Evolutionary conservation across 108 stramenopile species (phyloP).

Genomic region (Aurantiochytrium sp.): DNA sequence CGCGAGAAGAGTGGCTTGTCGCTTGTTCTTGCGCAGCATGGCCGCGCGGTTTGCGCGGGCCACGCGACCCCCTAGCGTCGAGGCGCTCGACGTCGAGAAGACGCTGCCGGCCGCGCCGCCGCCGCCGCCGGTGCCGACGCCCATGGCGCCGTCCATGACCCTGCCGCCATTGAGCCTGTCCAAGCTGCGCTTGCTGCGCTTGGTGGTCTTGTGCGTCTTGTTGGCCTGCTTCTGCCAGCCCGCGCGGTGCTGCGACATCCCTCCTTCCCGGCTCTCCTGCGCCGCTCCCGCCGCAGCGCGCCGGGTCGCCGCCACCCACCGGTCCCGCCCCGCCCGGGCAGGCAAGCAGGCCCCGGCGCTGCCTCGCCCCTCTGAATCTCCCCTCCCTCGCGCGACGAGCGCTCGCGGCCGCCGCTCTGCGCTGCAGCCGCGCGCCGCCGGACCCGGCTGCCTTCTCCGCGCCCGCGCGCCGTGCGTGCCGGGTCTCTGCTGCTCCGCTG

Average conservation of each 20-base stretch:
- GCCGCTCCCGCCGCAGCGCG: too few species aligned
- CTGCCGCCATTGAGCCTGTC: background rate
- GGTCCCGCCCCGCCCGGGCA: too few species aligned
- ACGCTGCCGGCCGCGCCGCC: background rate
- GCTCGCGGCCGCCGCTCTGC: too few species aligned
- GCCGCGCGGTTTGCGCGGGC: conserved; percentile 39
- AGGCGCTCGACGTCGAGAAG: background rate
- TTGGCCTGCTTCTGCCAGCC: conserved; percentile 45
- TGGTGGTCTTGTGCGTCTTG: conserved; percentile 38
- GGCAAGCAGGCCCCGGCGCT: too few species aligned
- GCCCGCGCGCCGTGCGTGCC: too few species aligned
- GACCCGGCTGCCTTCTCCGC: too few species aligned
- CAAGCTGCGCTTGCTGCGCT: background rate
- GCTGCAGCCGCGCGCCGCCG: too few species aligned
- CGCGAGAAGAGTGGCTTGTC: conserved; percentile 35
- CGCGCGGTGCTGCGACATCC: conserved; percentile 29
- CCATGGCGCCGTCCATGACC: background rate
- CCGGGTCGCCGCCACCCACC: too few species aligned
- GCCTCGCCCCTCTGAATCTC: too few species aligned
- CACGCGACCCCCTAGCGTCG: conserved; percentile 27
- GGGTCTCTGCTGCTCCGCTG: too few species aligned
- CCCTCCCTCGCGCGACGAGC: too few species aligned
- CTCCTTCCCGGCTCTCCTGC: background rate
- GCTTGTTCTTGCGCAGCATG: conserved; percentile 43
- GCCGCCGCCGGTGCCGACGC: background rate